Conservation (phyloP, 1,284 basidiomycete genomes). For the Violaceomyces palustris region DNA sequence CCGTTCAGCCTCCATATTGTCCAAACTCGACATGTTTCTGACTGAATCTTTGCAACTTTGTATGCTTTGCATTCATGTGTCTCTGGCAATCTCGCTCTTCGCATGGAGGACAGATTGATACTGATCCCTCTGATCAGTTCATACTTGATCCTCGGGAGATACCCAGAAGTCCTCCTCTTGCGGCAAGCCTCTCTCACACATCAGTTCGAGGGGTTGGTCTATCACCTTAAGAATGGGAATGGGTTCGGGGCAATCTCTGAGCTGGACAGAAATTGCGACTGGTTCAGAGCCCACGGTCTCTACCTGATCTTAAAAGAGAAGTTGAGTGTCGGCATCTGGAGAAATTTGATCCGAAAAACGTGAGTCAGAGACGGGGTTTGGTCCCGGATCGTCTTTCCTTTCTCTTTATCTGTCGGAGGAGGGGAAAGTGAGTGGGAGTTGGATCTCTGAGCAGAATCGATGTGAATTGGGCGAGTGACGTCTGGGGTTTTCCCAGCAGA, state of each 20-base stretch:
- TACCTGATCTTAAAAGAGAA: conserved; percentile 54
- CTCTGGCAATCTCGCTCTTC: too few species aligned
- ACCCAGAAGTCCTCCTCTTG: conserved; percentile 46
- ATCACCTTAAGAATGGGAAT: conserved; percentile 44
- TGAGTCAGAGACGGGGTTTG: conserved; percentile 25
- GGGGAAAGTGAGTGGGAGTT: too few species aligned
- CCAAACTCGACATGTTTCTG: too few species aligned
- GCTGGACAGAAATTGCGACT: conserved; percentile 48
- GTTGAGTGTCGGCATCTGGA: conserved; percentile 53
- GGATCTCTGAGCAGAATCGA: neutral
- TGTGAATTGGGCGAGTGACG: conserved; percentile 1
- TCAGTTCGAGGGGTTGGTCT: conserved; percentile 34
- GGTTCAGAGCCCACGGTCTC: conserved; percentile 50
- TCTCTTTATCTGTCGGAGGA: neutral
- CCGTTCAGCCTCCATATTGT: too few species aligned
- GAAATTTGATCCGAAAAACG: conserved; percentile 53
- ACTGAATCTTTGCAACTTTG: too few species aligned
- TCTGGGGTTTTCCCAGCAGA: too few species aligned
- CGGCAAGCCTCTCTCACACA: conserved; percentile 37
- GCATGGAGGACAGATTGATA: too few species aligned
- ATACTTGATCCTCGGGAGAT: conserved; percentile 53
- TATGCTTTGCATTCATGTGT: too few species aligned
- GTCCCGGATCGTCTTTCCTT: neutral
- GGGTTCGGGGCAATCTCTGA: conserved; percentile 34
- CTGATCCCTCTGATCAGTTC: conserved; percentile 52